phyloP scores from a whole-genome alignment of 164 flowering plant genomes.

The Houttuynia cordata region DNA sequence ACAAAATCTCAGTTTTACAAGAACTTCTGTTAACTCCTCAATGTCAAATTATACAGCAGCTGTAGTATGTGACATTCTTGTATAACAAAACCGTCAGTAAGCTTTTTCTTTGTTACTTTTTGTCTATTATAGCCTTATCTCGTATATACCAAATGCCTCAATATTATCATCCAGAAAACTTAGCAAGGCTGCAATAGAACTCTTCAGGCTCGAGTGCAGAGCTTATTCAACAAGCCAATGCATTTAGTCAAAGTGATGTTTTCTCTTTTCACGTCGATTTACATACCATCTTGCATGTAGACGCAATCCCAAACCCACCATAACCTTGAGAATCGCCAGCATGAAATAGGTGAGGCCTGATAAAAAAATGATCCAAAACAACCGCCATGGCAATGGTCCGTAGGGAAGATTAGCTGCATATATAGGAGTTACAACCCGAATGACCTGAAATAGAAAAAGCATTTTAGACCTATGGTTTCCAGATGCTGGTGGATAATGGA shows the following conservation, averaged over 20 bases:
- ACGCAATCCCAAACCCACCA: slow-evolving; percentile 65
- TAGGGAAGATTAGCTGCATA: slow-evolving; percentile 74
- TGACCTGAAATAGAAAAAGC: slow-evolving; percentile 45
- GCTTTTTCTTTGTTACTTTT: too few relatives aligned
- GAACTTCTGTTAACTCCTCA: too few relatives aligned
- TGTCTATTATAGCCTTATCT: too few relatives aligned
- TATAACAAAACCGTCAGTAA: too few relatives aligned
- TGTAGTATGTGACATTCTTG: too few relatives aligned
- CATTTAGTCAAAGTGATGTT: slow-evolving; percentile 46
- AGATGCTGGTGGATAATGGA: neutral
- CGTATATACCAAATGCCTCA: too few relatives aligned
- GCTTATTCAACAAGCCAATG: neutral
- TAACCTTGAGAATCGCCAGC: slow-evolving; percentile 75
- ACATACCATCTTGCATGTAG: slow-evolving; percentile 82
- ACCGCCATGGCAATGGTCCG: slow-evolving; percentile 60
- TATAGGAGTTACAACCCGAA: slow-evolving; percentile 78
- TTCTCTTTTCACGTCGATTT: slow-evolving; percentile 53
- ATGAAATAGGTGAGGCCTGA: slow-evolving; percentile 53
- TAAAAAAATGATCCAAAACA: slow-evolving; percentile 55
- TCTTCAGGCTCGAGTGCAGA: too few relatives aligned
- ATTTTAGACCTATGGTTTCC: too few relatives aligned
- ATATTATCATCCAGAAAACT: too few relatives aligned
- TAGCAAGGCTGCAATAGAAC: too few relatives aligned
- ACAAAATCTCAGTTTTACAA: too few relatives aligned
- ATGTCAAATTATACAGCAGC: too few relatives aligned